phyloP scores from a whole-genome alignment of 306 rosid species.

The Sindora glabra region DNA sequence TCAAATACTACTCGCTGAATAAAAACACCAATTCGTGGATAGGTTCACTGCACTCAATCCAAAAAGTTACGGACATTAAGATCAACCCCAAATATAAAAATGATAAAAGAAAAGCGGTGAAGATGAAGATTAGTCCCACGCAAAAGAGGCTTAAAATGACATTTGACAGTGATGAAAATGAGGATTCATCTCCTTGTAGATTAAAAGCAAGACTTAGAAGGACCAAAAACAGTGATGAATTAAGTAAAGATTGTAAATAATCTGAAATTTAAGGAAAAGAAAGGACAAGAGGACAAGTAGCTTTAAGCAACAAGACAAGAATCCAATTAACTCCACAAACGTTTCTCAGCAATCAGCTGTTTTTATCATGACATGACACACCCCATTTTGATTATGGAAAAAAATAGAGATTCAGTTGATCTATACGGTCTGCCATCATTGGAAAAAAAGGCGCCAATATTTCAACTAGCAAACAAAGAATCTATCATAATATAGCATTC shows the following conservation, averaged over 20 bases:
- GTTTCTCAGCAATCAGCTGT: neutral
- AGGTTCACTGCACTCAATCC: too few species aligned
- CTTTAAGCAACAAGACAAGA: neutral
- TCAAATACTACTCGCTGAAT: too few species aligned
- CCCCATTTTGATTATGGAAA: neutral
- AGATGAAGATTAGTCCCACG: too few species aligned
- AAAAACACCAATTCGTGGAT: too few species aligned
- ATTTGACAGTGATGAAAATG: too few species aligned
- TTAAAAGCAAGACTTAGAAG: too few species aligned
- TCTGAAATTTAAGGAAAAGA: neutral
- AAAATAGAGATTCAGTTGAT: neutral
- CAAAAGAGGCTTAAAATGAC: neutral
- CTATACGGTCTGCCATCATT: conserved; percentile 22
- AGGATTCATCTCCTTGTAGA: too few species aligned
- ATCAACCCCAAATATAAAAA: too few species aligned
- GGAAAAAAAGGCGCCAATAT: neutral
- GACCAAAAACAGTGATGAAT: too few species aligned
- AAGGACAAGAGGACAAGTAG: neutral
- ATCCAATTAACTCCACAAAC: neutral
- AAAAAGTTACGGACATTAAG: too few species aligned
- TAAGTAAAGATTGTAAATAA: too few species aligned
- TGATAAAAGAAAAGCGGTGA: too few species aligned
- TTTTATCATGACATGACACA: neutral
- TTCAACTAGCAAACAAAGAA: neutral
- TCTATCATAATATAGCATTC: neutral